phyloP scores from a whole-genome alignment of 2,329 filamentous ascomycete genomes.

The Exutisphaerella laricina region DNA sequence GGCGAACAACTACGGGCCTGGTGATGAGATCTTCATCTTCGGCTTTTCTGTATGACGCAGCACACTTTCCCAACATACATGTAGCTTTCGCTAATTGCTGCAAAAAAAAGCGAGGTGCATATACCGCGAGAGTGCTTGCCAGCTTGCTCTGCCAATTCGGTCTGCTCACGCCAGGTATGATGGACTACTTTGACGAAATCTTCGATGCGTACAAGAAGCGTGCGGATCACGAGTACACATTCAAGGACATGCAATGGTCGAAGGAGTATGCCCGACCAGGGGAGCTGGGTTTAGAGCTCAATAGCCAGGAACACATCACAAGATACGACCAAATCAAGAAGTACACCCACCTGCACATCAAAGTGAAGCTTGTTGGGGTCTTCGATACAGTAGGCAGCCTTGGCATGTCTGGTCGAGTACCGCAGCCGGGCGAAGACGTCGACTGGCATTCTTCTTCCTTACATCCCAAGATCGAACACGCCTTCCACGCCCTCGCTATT shows the following conservation, averaged over 20 bases:
- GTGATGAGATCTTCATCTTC: constrained; percentile 29
- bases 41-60: constrained; percentile 18
- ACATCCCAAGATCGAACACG: constrained; percentile 40
- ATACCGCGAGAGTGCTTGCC: constrained; percentile 27
- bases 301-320: constrained; percentile 6
- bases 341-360: constrained; percentile 21
- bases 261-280: constrained; percentile 10
- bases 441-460: constrained; percentile 18
- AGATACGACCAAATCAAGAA: constrained; percentile 15
- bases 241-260: constrained; percentile 17
- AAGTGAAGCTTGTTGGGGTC: constrained; percentile 40
- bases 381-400: constrained; percentile 42
- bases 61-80: neutral
- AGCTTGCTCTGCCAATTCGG: constrained; percentile 24
- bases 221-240: constrained; percentile 7
- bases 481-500: constrained; percentile 50
- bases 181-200: constrained; percentile 14
- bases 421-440: constrained; percentile 13
- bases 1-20: constrained; percentile 23
- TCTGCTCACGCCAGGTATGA: constrained; percentile 18
- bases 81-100: neutral
- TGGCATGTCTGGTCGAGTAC: constrained; percentile 17
- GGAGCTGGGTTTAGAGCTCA: constrained; percentile 13
- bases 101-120: constrained; percentile 26
- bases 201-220: constrained; percentile 8